A percentile compares a stretch with the other conserved stretches of the same genome.
Evolutionary conservation across 2,329 filamentous ascomycete genomes (phyloP).

Genomic region (Furcasterigmium furcatum): DNA sequence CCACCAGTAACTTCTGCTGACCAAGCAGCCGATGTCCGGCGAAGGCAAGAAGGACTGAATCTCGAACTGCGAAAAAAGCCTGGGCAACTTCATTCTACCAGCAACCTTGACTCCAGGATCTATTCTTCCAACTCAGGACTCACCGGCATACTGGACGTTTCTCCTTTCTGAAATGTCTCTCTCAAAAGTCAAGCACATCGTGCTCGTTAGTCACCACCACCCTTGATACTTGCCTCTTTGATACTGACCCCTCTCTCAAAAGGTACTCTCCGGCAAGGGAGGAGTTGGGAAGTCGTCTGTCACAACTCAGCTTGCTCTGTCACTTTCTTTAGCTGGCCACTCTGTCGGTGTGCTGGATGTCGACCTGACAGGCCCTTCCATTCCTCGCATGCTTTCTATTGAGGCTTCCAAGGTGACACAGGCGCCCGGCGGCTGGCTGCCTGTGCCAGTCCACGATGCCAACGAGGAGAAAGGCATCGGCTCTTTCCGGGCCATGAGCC

Average conservation of each 20-base stretch:
- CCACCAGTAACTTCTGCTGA: no score
- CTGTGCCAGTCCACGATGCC: constrained; percentile 75
- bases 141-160: no score
- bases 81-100: no score
- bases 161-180: no score
- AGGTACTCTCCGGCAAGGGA: constrained; percentile 92
- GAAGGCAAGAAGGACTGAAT: no score
- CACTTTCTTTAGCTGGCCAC: constrained; percentile 78
- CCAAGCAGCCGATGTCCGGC: no score
- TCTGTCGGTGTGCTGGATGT: constrained; percentile 94
- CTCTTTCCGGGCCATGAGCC: constrained; percentile 78
- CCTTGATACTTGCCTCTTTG: not conserved
- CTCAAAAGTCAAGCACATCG: constrained; percentile 70
- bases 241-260: constrained; percentile 1
- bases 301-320: constrained; percentile 93
- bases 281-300: constrained; percentile 97
- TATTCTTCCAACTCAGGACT: no score
- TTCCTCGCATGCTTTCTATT: constrained; percentile 89
- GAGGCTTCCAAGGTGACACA: constrained; percentile 88
- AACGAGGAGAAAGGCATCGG: constrained; percentile 51
- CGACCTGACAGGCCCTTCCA: constrained; percentile 93
- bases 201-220: constrained; percentile 53
- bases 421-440: constrained; percentile 87
- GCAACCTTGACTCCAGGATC: no score
- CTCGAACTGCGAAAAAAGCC: no score